phyloP scores from a whole-genome alignment of 2,329 filamentous ascomycete genomes.

The Diaporthe nobilis region DNA sequence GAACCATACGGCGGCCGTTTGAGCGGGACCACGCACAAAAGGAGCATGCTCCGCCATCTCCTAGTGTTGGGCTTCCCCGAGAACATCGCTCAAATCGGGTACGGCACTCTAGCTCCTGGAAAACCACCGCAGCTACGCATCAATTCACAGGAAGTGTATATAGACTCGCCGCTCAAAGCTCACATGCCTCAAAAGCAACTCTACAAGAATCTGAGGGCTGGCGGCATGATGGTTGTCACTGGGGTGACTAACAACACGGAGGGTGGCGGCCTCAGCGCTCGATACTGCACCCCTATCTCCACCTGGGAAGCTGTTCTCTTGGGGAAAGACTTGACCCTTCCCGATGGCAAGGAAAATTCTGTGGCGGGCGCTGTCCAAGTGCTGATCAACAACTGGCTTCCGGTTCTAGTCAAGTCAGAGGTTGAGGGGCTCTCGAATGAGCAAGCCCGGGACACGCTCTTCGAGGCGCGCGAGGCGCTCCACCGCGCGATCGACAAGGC shows the following conservation, averaged over 20 bases:
- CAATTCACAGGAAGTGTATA: slow-evolving; percentile 8
- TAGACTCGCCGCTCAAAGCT: slow-evolving; percentile 13
- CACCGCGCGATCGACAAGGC: slow-evolving; percentile 29
- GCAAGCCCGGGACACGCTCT: slow-evolving; percentile 19
- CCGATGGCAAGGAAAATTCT: neutral
- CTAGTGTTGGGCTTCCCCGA: slow-evolving; percentile 25
- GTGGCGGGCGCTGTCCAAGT: neutral
- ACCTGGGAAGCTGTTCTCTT: slow-evolving; percentile 27
- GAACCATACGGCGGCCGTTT: slow-evolving; percentile 25
- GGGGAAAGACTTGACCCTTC: neutral
- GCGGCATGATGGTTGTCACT: slow-evolving; percentile 27
- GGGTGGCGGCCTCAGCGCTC: neutral
- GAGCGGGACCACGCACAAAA: neutral
- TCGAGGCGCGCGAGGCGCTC: slow-evolving; percentile 14
- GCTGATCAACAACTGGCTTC: slow-evolving; percentile 34
- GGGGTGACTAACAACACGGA: neutral
- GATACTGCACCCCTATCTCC: slow-evolving; percentile 31
- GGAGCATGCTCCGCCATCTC: slow-evolving; percentile 9
- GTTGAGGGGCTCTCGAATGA: slow-evolving; percentile 3
- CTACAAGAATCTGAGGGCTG: neutral
- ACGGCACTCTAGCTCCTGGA: slow-evolving; percentile 6
- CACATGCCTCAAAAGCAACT: slow-evolving; percentile 14
- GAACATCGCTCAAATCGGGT: slow-evolving; percentile 36
- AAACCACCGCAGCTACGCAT: slow-evolving; percentile 23
- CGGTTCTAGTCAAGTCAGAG: slow-evolving; percentile 34